Conservation (phyloP, 768 basidiomycete genomes). For the Glaciozyma martinii region DNA sequence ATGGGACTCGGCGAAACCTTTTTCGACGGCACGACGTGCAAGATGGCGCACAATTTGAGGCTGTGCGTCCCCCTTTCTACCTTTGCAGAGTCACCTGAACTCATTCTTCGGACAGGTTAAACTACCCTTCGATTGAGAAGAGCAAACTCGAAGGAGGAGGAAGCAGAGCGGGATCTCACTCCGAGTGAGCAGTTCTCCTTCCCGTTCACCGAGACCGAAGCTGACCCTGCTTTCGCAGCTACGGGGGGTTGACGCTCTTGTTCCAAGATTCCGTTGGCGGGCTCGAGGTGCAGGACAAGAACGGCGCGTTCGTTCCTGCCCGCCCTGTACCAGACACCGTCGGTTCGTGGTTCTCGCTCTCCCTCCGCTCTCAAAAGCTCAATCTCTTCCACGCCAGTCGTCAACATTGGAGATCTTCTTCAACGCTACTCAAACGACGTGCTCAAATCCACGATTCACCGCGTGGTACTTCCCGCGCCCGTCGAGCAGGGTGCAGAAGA, state of each 20-base stretch:
- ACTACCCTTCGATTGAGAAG: constrained; percentile 65
- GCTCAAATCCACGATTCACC: constrained; percentile 37
- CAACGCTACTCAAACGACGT: constrained; percentile 37
- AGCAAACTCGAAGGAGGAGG: constrained; percentile 56
- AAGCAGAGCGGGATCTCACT: constrained; percentile 73
- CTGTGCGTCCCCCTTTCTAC: constrained; percentile 38
- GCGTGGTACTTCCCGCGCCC: constrained; percentile 35
- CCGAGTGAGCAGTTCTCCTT: constrained; percentile 40
- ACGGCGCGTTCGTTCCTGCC: constrained; percentile 40
- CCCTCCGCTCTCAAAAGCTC: too few species aligned
- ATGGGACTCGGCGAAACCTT: constrained; percentile 61
- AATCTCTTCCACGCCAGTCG: constrained; percentile 5
- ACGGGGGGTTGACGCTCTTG: constrained; percentile 45
- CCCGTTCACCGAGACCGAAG: not conserved
- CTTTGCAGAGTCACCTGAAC: not conserved
- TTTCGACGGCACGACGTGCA: constrained; percentile 65
- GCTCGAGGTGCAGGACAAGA: constrained; percentile 54
- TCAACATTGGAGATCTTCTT: constrained; percentile 36
- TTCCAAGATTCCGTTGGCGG: constrained; percentile 57
- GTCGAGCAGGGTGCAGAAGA: constrained; percentile 29
- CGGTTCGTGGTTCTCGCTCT: constrained; percentile 9
- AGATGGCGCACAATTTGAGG: constrained; percentile 71
- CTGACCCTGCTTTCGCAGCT: not conserved
- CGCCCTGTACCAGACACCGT: constrained; percentile 37
- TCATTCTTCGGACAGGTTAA: constrained; percentile 43